A percentile compares a stretch with the other conserved stretches of the same genome.
These are phyloP conservation scores for Calocera viscosa DNA, from an alignment of 768 basidiomycete genomes.

Conservation along the genomic window DNA sequence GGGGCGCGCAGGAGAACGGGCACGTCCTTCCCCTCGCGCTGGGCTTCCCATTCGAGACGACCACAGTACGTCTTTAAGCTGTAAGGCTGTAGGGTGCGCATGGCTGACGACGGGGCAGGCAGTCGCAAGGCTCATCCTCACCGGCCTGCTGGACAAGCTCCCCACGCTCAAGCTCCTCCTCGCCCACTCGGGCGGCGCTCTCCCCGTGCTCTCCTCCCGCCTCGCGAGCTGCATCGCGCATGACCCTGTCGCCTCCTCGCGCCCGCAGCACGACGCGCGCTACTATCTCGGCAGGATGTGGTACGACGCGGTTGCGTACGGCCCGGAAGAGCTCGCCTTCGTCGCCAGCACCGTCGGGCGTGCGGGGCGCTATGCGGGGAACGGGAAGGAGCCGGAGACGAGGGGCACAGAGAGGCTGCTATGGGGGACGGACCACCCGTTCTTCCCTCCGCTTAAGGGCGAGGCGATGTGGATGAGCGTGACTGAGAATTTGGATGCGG, in stretches of 20 bases:
- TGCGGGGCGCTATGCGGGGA: slow-evolving; percentile 34
- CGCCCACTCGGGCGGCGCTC: slow-evolving; percentile 77
- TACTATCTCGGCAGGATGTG: slow-evolving; percentile 69
- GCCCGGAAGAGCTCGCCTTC: slow-evolving; percentile 70
- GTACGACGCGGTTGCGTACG: slow-evolving; percentile 82
- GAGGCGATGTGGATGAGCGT: slow-evolving; percentile 73
- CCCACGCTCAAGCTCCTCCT: slow-evolving; percentile 64
- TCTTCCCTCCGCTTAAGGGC: slow-evolving; percentile 66
- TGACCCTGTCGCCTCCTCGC: slow-evolving; percentile 63
- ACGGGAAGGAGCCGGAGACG: slow-evolving; percentile 27
- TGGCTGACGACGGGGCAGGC: slow-evolving; percentile 32
- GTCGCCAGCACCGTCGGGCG: slow-evolving; percentile 59
- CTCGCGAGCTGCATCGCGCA: slow-evolving; percentile 76
- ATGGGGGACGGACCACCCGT: slow-evolving; percentile 83
- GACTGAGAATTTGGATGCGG: slow-evolving; percentile 72
- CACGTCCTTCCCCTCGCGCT: slow-evolving; percentile 78
- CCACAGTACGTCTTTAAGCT: slow-evolving; percentile 45
- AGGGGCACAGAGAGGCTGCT: slow-evolving; percentile 38
- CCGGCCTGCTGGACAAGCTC: slow-evolving; percentile 68
- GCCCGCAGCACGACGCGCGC: slow-evolving; percentile 69
- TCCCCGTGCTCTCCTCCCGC: slow-evolving; percentile 72
- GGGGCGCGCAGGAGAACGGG: slow-evolving; percentile 68
- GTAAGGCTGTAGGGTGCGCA: not conserved
- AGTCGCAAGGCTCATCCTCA: slow-evolving; percentile 64
- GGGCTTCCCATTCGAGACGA: slow-evolving; percentile 86